Evolutionary conservation across 805 yeast genomes (phyloP).

Genomic region (Metschnikowia sp.): DNA sequence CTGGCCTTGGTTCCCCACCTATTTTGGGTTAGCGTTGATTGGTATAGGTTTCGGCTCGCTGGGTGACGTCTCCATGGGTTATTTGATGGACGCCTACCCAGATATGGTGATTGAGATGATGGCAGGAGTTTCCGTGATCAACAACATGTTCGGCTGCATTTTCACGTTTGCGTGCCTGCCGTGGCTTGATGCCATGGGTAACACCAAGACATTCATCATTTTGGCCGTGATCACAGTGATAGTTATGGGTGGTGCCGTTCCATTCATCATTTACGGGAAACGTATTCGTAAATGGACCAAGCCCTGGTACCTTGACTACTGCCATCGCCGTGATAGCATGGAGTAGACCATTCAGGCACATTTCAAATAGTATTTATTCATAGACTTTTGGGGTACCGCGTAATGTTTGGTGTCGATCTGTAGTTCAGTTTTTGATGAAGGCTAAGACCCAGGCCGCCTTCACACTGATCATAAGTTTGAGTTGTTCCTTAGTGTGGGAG

Average conservation of each 20-base stretch:
- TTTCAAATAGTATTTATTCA: no score
- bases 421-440: no score
- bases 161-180: conserved; percentile 64
- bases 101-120: conserved; percentile 68
- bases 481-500: no score
- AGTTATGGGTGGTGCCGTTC: conserved; percentile 55
- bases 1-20: conserved; percentile 53
- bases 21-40: conserved; percentile 59
- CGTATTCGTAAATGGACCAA: conserved; percentile 55
- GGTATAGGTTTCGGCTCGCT: conserved; percentile 71
- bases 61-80: conserved; percentile 68
- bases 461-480: no score
- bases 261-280: conserved; percentile 61
- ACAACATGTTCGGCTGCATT: conserved; percentile 61
- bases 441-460: no score
- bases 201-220: conserved; percentile 56
- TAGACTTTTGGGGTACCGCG: no score
- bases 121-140: conserved; percentile 65
- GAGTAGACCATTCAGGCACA: neutral
- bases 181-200: conserved; percentile 57
- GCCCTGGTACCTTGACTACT: conserved; percentile 40
- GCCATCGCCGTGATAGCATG: conserved; percentile 14
- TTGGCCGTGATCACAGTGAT: conserved; percentile 58
- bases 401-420: no score
- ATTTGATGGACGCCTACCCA: conserved; percentile 65